A percentile compares a stretch with the other conserved stretches of the same genome.
Conservation (phyloP, 1,139 yeast species). For the Arxiozyma heterogenica region DNA sequence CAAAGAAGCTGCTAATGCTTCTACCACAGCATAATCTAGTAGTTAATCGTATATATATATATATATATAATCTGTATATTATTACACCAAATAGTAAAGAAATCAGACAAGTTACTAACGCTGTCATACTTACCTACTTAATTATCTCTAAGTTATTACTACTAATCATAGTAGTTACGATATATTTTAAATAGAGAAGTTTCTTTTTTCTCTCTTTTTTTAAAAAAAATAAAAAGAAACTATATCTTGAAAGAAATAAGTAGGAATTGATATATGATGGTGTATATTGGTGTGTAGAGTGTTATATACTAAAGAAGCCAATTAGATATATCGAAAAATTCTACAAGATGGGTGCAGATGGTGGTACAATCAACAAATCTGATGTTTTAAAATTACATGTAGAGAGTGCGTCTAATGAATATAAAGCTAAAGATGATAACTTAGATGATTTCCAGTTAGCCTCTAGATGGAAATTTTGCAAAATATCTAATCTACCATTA, state of each 20-base stretch:
- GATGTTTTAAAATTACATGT: conserved; percentile 17
- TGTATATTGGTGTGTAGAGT: too few species aligned
- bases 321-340: too few species aligned
- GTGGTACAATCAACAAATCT: conserved; percentile 21
- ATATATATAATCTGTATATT: background rate
- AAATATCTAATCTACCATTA: conserved; percentile 35
- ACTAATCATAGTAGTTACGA: too few species aligned
- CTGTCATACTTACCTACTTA: background rate
- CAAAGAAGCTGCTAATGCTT: conserved; percentile 1
- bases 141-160: background rate
- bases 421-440: conserved; percentile 35
- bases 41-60: background rate
- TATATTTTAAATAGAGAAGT: too few species aligned
- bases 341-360: conserved; percentile 16
- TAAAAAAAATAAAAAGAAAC: too few species aligned
- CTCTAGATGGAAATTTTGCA: conserved; percentile 18
- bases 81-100: background rate
- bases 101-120: too few species aligned
- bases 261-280: too few species aligned
- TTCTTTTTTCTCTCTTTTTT: too few species aligned
- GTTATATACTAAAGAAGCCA: background rate
- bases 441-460: conserved; percentile 39
- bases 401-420: conserved; percentile 14
- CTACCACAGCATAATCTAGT: background rate
- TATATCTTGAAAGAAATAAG: too few species aligned